Conservation (phyloP, 192 early-diverging fungal genomes). For the Coemansia erecta region DNA sequence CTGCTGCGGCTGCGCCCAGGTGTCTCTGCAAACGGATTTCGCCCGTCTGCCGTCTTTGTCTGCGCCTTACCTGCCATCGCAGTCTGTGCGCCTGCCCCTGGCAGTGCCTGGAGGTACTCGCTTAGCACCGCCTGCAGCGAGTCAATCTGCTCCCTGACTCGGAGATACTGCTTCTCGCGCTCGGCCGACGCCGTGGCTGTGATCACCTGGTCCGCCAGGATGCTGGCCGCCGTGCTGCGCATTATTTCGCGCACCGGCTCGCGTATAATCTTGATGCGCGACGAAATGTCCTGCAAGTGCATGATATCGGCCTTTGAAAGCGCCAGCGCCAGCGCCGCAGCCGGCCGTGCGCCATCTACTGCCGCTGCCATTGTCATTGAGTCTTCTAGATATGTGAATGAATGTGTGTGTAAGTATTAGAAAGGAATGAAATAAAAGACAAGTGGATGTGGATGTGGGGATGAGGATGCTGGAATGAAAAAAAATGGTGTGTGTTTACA, state of each 20-base stretch:
- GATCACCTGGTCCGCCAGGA: background rate
- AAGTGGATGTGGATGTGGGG: too few relatives aligned
- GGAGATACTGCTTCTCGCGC: slow-evolving; percentile 10
- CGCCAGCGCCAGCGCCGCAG: slow-evolving; percentile 9
- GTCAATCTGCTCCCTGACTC: slow-evolving; percentile 38
- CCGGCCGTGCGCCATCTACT: too few relatives aligned
- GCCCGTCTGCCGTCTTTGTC: background rate
- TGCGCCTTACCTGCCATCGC: slow-evolving; percentile 6
- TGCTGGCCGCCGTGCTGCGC: slow-evolving; percentile 17
- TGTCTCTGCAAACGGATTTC: background rate
- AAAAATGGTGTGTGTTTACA: too few relatives aligned
- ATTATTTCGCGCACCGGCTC: slow-evolving; percentile 46
- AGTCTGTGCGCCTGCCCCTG: slow-evolving; percentile 22
- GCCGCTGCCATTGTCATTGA: too few relatives aligned
- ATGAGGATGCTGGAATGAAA: too few relatives aligned
- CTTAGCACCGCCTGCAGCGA: slow-evolving; percentile 19
- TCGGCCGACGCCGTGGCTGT: background rate
- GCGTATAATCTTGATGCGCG: slow-evolving; percentile 32
- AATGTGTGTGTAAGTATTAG: too few relatives aligned
- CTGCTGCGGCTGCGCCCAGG: slow-evolving; percentile 26
- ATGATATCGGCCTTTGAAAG: slow-evolving; percentile 28
- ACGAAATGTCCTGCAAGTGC: slow-evolving; percentile 31
- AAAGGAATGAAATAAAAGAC: too few relatives aligned
- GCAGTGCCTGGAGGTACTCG: slow-evolving; percentile 29
- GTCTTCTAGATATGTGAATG: too few relatives aligned